Evolutionary conservation across 2,329 filamentous ascomycete genomes (phyloP), one percentile per base, ranked within the genome.

Genomic region (Cladosporium sp.): DNA sequence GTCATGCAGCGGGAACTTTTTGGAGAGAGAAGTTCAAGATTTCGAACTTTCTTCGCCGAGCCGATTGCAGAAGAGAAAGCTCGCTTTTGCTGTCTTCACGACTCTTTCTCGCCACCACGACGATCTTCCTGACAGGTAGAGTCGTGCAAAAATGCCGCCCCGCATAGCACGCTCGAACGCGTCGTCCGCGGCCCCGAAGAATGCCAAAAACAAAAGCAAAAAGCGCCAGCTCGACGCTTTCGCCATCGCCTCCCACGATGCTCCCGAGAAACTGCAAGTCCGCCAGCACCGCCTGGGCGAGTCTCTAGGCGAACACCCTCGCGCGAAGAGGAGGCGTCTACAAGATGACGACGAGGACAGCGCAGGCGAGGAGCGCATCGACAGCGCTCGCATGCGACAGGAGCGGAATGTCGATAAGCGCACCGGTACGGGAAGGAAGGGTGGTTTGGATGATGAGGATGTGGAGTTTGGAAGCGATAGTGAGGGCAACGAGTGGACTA

Each of bases 401-500:
- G 65, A 57, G 42, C 64, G 53, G 36, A 63, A 37, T 38, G 58
- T 27, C 41, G 60, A 17, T 54, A 64, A 49, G 58, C 60, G 42
- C 73, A 70, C 57, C 61, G 64, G 34, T 54, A 9, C 55, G 42
- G 37, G 61, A 63, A 49, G 58, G 62, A 42, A 59, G 56, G 17
- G 53, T 54, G 42, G 54, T 18, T 4, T 51, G 18, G 57, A 58
- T 11, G 58, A 74, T 32, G 67, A 73, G 22, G 77, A 79, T 56
- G 75, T 82, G 13, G 87, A 91, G 52, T 83, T 85, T 56, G 88
- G 88, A 8, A 91, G 85, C 59, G 91, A 96, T 64, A 89, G 86
- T 54, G 88, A 91, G 54, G 90, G 89, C 18, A 88, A 95, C 61
- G 83, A 88, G 63, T 96, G 89, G 89, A 84, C 79, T 43, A 75